Base-by-base conservation (phyloP, 495 filamentous ascomycete species). In the Xylaria intraflava region DNA sequence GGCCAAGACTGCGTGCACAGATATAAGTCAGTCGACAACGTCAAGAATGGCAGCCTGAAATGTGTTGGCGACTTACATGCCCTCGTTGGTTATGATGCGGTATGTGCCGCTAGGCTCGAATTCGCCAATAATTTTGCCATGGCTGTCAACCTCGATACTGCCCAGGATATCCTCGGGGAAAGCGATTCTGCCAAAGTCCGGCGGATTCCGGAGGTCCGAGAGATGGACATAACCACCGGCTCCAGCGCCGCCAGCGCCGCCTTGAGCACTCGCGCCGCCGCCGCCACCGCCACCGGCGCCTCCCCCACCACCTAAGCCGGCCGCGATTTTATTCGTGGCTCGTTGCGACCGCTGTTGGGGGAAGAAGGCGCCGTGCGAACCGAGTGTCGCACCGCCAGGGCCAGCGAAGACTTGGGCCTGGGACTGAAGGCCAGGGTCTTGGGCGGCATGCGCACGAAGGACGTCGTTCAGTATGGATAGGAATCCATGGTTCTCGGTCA, bases 101-200 rank as follows among this genome's bases (percentile, higher is more conserved):
- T 88, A 89, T 12, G 82, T 86, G 14, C 83, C 81, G 57, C 82
- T 85, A 23, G 71, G 59, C 68, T 88, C 79, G 61, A 80, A 87
- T n/a, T 81, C 79, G 51, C 80, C 71, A 16, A 80, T 49, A 62
- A 96, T 88, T n/a, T 79, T 71, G 1, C 92, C 92, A 17, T 78
- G 57, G 3, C 77, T 80, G 74, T 95, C 85, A 9, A 95, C 88
- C 65, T 93, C 85, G 43, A 96, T 75, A 62, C 91, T 96, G 29
- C 92, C 92, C 62, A 97, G 84, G 51, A 97, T 97, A 72, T 97
- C 89, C 69, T 95, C 91, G 0, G 86, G 83, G 65, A 86, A 88
- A 41, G 92, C 87, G 61, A 96, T 95, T 46, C 93, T 69, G 0
- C 93, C 93, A 73, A 80, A 98, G 57, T 96, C 90, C 7, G 91